Conservation (phyloP, 2,329 filamentous ascomycete genomes). For the Hymenoscyphus fraxineus region DNA sequence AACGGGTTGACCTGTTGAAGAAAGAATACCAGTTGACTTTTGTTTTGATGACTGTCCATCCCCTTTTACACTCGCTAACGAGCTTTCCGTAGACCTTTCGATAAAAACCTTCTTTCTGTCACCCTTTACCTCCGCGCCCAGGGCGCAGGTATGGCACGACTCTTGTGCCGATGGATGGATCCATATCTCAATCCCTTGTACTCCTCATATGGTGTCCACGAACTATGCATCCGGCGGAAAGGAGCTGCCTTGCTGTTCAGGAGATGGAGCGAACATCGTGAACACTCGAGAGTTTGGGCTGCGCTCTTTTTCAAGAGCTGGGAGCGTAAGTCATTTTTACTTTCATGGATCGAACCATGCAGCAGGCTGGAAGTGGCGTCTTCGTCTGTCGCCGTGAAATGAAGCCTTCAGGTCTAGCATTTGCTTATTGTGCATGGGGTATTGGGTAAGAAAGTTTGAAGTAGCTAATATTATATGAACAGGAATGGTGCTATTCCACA, state of each 20-base stretch:
- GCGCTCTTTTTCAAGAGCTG: conserved; percentile 54
- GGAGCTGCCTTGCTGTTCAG: conserved; percentile 48
- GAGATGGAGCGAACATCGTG: conserved; percentile 46
- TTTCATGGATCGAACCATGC: neutral
- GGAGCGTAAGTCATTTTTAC: conserved; percentile 46
- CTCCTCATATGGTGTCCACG: conserved; percentile 50
- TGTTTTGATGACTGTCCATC: neutral
- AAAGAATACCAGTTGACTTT: neutral
- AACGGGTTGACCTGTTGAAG: neutral
- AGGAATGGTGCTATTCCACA: conserved; percentile 60
- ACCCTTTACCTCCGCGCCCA: conserved; percentile 47
- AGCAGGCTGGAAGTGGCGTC: neutral
- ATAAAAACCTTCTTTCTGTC: conserved; percentile 52
- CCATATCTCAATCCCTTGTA: conserved; percentile 36
- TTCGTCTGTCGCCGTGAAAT: no score
- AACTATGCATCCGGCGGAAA: conserved; percentile 50
- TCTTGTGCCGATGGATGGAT: conserved; percentile 35
- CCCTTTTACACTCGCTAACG: neutral
- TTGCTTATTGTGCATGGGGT: neutral
- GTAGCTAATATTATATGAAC: neutral
- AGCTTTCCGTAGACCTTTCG: conserved; percentile 43
- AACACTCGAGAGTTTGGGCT: conserved; percentile 50
- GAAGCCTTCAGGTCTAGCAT: no score
- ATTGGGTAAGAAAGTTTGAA: neutral
- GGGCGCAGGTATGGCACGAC: conserved; percentile 33